phyloP scores from a whole-genome alignment of 2,329 filamentous ascomycete genomes.

The Lachnellula subtilissima region DNA sequence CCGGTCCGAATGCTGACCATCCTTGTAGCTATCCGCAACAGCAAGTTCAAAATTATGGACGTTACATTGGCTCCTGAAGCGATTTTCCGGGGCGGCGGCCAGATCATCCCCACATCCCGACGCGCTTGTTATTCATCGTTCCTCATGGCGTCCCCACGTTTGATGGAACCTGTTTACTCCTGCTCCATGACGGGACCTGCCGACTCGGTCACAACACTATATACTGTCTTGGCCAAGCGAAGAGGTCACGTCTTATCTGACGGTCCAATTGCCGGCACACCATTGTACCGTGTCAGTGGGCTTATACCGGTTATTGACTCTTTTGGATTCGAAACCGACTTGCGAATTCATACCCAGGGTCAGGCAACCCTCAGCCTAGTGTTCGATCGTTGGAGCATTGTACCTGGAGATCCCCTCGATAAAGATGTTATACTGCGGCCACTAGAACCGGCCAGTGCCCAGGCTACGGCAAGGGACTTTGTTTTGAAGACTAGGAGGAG shows the following conservation, averaged over 20 bases:
- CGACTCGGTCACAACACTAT: slow-evolving; percentile 80
- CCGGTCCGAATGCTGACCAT: slow-evolving; percentile 29
- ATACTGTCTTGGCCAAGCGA: slow-evolving; percentile 84
- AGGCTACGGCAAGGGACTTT: slow-evolving; percentile 91
- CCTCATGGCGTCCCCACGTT: slow-evolving; percentile 88
- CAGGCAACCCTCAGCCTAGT: slow-evolving; percentile 85
- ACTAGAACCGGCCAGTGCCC: slow-evolving; percentile 79
- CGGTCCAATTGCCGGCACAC: slow-evolving; percentile 88
- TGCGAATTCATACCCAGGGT: slow-evolving; percentile 92
- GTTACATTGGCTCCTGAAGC: slow-evolving; percentile 80
- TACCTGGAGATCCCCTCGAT: slow-evolving; percentile 92
- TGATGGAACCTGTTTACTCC: slow-evolving; percentile 95
- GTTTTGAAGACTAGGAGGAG: slow-evolving; percentile 90
- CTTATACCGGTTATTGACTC: slow-evolving; percentile 94
- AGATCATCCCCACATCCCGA: slow-evolving; percentile 93
- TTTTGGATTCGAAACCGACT: slow-evolving; percentile 96
- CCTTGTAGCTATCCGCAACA: slow-evolving; percentile 80
- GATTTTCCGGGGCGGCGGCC: slow-evolving; percentile 91
- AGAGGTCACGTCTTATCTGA: slow-evolving; percentile 93
- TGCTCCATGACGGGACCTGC: slow-evolving; percentile 91
- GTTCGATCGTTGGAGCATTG: slow-evolving; percentile 94
- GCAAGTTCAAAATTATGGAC: slow-evolving; percentile 95
- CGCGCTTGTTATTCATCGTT: slow-evolving; percentile 94
- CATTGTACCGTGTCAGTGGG: slow-evolving; percentile 85
- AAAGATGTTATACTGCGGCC: slow-evolving; percentile 76